phyloP scores from a whole-genome alignment of 2,329 filamentous ascomycete species.

The Fusarium lateritium region DNA sequence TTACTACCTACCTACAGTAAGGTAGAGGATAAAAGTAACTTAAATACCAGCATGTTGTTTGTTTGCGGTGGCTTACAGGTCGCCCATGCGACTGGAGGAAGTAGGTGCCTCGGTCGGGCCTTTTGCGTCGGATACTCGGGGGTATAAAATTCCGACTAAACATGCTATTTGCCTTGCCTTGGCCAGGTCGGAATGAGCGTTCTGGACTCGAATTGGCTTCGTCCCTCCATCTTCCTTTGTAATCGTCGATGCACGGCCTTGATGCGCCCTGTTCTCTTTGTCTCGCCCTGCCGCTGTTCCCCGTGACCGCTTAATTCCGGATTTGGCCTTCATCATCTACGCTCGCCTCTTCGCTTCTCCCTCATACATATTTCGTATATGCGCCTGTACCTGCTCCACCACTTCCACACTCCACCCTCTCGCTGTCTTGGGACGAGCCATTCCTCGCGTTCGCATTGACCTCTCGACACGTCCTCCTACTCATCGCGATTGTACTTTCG shows the following conservation, averaged over 20 bases:
- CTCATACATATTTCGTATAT: conserved; percentile 34
- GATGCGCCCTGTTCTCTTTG: conserved; percentile 31
- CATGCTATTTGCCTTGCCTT: conserved; percentile 34
- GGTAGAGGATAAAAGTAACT: too few relatives aligned
- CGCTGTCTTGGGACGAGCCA: conserved; percentile 45
- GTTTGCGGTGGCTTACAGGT: conserved; percentile 24
- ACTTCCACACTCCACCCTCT: conserved; percentile 48
- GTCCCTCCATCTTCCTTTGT: conserved; percentile 41
- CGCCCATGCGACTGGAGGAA: conserved; percentile 7
- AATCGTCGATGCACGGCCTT: conserved; percentile 43
- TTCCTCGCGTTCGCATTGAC: conserved; percentile 41
- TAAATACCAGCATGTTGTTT: neutral
- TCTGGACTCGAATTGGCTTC: conserved; percentile 45
- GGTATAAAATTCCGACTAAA: conserved; percentile 42
- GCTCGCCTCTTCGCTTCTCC: conserved; percentile 27
- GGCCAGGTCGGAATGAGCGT: conserved; percentile 36
- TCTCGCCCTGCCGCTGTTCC: conserved; percentile 22
- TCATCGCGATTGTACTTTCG: conserved; percentile 28
- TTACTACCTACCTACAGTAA: too few relatives aligned
- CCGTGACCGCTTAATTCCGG: conserved; percentile 35
- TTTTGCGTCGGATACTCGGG: conserved; percentile 38
- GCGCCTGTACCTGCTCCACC: conserved; percentile 49
- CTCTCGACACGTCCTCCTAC: conserved; percentile 31
- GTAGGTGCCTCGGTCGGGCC: conserved; percentile 28
- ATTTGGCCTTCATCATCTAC: conserved; percentile 31